These are phyloP conservation scores for Euphorbia peplus DNA, from an alignment of 345 rosid species.

Conservation along the genomic window DNA sequence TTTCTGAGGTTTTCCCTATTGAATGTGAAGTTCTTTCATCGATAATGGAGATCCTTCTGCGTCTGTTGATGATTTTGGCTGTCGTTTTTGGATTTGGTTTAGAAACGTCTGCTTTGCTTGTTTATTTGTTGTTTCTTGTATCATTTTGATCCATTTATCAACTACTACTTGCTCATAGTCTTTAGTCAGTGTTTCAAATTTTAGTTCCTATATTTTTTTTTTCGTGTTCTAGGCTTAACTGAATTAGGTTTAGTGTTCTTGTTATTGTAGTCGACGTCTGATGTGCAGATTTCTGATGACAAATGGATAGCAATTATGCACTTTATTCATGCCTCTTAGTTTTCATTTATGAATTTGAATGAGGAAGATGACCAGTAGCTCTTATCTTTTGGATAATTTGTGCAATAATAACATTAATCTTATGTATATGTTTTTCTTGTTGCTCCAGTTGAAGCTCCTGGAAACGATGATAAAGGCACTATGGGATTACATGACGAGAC, in stretches of 20 bases:
- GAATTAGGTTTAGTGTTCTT: neutral
- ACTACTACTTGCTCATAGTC: neutral
- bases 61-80: neutral
- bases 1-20: no score
- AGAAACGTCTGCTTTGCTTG: neutral
- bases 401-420: neutral
- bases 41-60: neutral
- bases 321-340: neutral
- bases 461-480: conserved; percentile 36
- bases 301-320: neutral
- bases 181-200: neutral
- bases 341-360: neutral
- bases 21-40: neutral
- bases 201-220: neutral
- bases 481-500: conserved; percentile 36
- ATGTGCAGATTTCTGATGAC: neutral
- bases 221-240: neutral
- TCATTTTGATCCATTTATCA: neutral
- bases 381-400: neutral
- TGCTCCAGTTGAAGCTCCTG: conserved; percentile 36
- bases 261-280: no score
- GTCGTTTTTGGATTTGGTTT: neutral
- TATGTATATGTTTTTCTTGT: conserved; percentile 8
- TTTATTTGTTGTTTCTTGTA: neutral
- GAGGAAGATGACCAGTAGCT: neutral